Conservation (phyloP, 2,329 filamentous ascomycete species). For the Ceratocystis alfenasii region DNA sequence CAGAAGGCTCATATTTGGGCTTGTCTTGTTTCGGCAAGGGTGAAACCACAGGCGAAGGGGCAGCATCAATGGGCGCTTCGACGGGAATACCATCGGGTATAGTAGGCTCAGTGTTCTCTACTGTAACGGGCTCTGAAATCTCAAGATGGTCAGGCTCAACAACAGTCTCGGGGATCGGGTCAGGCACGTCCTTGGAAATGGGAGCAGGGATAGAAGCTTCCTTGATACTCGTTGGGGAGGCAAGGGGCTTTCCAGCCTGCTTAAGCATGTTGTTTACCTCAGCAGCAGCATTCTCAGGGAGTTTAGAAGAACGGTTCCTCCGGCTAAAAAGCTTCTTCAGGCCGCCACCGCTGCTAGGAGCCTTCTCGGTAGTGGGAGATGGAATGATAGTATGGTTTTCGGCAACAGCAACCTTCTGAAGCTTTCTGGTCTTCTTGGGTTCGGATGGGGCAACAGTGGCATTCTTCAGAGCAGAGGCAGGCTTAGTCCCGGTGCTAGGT, state of each 20-base stretch:
- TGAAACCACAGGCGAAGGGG: slow-evolving; percentile 17
- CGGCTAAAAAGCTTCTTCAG: slow-evolving; percentile 56
- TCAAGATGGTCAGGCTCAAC: neutral
- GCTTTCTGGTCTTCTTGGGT: slow-evolving; percentile 34
- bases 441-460: slow-evolving; percentile 24
- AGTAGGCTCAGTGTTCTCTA: slow-evolving; percentile 15
- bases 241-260: slow-evolving; percentile 28
- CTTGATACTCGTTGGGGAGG: slow-evolving; percentile 26
- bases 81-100: slow-evolving; percentile 12
- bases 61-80: slow-evolving; percentile 15
- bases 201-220: slow-evolving; percentile 24
- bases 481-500: slow-evolving; percentile 18
- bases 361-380: slow-evolving; percentile 23
- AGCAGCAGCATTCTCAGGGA: slow-evolving; percentile 41
- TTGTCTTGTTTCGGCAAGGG: slow-evolving; percentile 25
- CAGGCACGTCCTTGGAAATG: slow-evolving; percentile 22
- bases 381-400: slow-evolving; percentile 28
- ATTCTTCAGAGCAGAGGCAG: slow-evolving; percentile 25
- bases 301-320: slow-evolving; percentile 48
- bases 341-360: slow-evolving; percentile 32
- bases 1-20: slow-evolving; percentile 36
- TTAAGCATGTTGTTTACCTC: slow-evolving; percentile 43
- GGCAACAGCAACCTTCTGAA: slow-evolving; percentile 41
- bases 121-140: slow-evolving; percentile 3
- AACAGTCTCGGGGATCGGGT: slow-evolving; percentile 5